phyloP scores from a whole-genome alignment of 257 asterid species.

The Plantago ovata region DNA sequence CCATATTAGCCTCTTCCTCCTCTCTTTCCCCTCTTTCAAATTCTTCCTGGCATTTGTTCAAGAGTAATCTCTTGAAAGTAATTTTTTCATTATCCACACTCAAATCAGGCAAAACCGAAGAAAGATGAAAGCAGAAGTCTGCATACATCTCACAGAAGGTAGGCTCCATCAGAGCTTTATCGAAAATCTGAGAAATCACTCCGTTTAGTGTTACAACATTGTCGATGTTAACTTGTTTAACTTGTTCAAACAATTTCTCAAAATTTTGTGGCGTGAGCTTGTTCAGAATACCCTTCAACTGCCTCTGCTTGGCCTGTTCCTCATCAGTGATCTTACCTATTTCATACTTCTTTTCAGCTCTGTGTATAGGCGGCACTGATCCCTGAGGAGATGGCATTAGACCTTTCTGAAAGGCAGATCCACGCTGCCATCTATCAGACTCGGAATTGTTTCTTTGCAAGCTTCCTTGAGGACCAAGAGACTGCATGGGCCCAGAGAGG shows the following conservation, averaged over 20 bases:
- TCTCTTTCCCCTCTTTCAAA: slow-evolving; percentile 92
- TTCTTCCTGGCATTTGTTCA: slow-evolving; percentile 94
- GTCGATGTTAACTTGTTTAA: slow-evolving; percentile 78
- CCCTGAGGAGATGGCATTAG: slow-evolving; percentile 77
- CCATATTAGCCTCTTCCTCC: slow-evolving; percentile 83
- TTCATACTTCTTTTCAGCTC: slow-evolving; percentile 80
- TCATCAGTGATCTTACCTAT: slow-evolving; percentile 78
- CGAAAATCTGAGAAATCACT: slow-evolving; percentile 92
- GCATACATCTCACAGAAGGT: slow-evolving; percentile 99
- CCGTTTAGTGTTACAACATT: slow-evolving; percentile 62
- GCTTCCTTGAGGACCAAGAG: slow-evolving; percentile 57
- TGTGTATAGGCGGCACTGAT: slow-evolving; percentile 67
- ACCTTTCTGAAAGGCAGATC: slow-evolving; percentile 68
- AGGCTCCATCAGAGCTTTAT: slow-evolving; percentile 93
- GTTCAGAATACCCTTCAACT: slow-evolving; percentile 76
- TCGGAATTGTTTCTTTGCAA: slow-evolving; percentile 60
- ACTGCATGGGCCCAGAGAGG: slow-evolving; percentile 66
- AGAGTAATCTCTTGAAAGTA: slow-evolving; percentile 81
- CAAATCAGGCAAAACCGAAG: slow-evolving; percentile 70
- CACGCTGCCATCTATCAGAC: slow-evolving; percentile 90
- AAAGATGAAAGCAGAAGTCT: slow-evolving; percentile 74
- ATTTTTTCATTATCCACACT: slow-evolving; percentile 60
- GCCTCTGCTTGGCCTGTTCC: slow-evolving; percentile 89
- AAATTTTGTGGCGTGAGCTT: slow-evolving; percentile 97
- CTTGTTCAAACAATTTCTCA: slow-evolving; percentile 82